Base-by-base conservation (phyloP, 208 protist species). In the Leishmania mexicana region DNA sequence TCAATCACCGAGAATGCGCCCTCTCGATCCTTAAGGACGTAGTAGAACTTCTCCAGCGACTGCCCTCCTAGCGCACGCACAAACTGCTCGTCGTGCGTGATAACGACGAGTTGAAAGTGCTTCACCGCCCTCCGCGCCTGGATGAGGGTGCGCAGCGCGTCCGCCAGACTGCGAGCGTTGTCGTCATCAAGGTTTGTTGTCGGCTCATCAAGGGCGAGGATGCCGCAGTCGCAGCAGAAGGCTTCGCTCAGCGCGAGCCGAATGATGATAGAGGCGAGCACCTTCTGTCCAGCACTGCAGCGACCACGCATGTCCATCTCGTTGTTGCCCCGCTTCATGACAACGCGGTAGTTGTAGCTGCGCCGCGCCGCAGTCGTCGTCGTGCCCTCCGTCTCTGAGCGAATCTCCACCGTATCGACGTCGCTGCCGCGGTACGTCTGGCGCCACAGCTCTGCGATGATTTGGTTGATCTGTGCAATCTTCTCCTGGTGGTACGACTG, bases 41-140 rank as follows among this genome's bases (percentile, higher is more conserved):
- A 97, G 82, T 96, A 97, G 80, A 97, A 96, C 45, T 83, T 89
- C 45, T 98, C 96, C 64, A 96, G 81, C 57, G 90, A 87, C 79
- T 96, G 93, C 5, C 92, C 91, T 10, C 95, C 95, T 13, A 98
- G 85, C 7, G 93, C 93, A 10, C 96, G 93, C 54, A 99, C 97
- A 88, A 99, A 99, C 79, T 99, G 97, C 88, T 99, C 99, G 84
- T 99, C 99, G 87, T 99, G 99, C 40, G 99, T 99, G 84, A 99
- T 99, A n/a, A 99, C 93, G 77, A 99, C 93, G 0, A 99, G 90
- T 93, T 99, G 99, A 75, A 99, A 99, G 82, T 97, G 92, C 80
- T 95, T 94, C 54, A 96, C 88, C 35, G 84, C 83, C 31, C 93
- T 88, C 57, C 94, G 90, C 19, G 82, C 86, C 67, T 95, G 83